These are phyloP conservation scores for Lentithecium fluviatile DNA, from an alignment of 495 filamentous ascomycete genomes.

Conservation along the genomic window DNA sequence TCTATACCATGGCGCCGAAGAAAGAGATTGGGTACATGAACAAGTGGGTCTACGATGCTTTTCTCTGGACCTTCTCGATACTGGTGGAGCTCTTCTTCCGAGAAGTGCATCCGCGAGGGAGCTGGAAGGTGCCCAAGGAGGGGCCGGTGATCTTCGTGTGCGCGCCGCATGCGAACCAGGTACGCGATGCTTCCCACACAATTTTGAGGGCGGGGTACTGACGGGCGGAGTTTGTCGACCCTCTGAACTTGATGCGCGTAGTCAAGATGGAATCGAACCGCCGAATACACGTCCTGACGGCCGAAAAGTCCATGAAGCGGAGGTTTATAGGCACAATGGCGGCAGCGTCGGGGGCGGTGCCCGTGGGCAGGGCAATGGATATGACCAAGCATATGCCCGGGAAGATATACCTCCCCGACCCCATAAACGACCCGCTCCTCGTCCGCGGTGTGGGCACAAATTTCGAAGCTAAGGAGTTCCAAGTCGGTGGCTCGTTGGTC, in stretches of 20 bases:
- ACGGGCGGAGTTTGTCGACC: conserved; percentile 77
- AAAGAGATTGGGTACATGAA: conserved; percentile 34
- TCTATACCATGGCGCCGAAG: conserved; percentile 17
- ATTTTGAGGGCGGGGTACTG: too few relatives aligned
- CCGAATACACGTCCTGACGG: conserved; percentile 87
- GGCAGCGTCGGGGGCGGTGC: conserved; percentile 75
- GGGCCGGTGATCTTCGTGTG: conserved; percentile 94
- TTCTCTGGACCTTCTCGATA: conserved; percentile 79
- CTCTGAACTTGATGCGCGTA: conserved; percentile 86
- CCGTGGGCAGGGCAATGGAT: conserved; percentile 88
- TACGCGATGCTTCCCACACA: too few relatives aligned
- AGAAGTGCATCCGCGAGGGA: conserved; percentile 90
- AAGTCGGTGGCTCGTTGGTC: conserved; percentile 78
- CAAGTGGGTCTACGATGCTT: conserved; percentile 62
- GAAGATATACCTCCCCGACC: conserved; percentile 87
- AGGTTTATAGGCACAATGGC: conserved; percentile 84
- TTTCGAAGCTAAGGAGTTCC: conserved; percentile 70
- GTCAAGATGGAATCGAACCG: conserved; percentile 81
- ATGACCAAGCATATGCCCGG: conserved; percentile 75
- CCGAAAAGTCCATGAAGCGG: conserved; percentile 85
- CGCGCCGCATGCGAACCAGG: conserved; percentile 98
- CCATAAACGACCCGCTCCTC: conserved; percentile 77
- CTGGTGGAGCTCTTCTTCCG: conserved; percentile 95
- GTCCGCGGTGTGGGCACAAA: conserved; percentile 83
- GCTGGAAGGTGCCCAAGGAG: conserved; percentile 84